phyloP scores from a whole-genome alignment of 495 filamentous ascomycete species.

The Neurospora sp. region DNA sequence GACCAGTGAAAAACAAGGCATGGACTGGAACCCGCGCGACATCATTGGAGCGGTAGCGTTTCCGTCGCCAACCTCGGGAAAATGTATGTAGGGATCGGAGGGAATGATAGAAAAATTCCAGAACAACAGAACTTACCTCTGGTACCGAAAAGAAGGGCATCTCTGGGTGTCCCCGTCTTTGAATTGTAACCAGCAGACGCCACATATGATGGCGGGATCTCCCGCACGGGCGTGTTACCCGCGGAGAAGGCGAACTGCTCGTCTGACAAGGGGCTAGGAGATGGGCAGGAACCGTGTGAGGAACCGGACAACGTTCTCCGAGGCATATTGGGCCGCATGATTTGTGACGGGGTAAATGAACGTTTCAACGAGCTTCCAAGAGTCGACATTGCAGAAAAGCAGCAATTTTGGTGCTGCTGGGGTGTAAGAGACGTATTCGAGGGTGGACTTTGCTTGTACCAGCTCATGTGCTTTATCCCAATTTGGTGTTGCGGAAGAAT shows the following conservation, averaged over 20 bases:
- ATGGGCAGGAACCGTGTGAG: constrained; percentile 9
- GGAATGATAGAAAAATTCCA: neutral
- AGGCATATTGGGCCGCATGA: constrained; percentile 16
- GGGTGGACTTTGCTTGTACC: neutral
- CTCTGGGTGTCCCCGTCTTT: neutral
- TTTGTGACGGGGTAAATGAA: neutral
- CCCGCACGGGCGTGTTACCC: constrained; percentile 8
- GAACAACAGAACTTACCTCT: constrained; percentile 6
- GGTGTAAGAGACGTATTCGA: neutral
- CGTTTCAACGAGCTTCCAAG: neutral
- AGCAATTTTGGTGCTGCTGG: neutral
- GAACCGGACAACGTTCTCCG: constrained; percentile 26
- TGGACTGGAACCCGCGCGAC: neutral
- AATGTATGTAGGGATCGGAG: neutral
- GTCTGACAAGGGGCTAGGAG: constrained; percentile 2
- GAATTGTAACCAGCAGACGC: neutral
- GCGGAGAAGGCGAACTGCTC: constrained; percentile 17
- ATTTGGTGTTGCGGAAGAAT: neutral
- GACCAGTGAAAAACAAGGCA: constrained; percentile 3
- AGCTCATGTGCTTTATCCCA: neutral
- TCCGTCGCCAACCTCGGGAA: neutral
- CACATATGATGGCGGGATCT: constrained; percentile 6
- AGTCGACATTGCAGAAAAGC: neutral
- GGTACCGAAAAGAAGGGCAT: constrained; percentile 5
- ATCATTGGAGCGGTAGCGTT: neutral